Conservation (phyloP, 352 stramenopile genomes). For the Phytophthora ohioensis region DNA sequence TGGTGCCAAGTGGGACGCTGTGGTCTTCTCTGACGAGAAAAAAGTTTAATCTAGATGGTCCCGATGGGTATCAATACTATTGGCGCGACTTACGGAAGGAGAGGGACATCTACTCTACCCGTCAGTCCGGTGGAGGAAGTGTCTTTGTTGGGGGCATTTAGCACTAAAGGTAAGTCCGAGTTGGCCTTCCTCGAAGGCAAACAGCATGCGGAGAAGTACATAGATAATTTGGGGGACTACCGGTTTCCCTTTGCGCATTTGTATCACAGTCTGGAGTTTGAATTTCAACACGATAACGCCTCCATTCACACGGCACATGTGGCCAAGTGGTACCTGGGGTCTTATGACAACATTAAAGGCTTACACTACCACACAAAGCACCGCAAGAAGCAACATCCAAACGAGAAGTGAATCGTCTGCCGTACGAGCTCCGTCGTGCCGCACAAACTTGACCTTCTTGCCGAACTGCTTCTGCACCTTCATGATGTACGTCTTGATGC, state of each 20-base stretch:
- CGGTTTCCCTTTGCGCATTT: conserved; percentile 11
- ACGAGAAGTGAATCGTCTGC: no score
- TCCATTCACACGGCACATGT: conserved; percentile 10
- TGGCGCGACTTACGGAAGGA: background rate
- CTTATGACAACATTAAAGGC: no score
- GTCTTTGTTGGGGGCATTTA: conserved; percentile 2
- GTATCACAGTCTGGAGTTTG: conserved; percentile 4
- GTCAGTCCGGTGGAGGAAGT: background rate
- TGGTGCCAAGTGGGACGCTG: background rate
- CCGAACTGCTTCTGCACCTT: no score
- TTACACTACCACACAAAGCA: no score
- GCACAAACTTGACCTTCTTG: no score
- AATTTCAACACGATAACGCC: conserved; percentile 9
- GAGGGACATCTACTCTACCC: background rate
- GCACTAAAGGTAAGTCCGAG: conserved; percentile 1
- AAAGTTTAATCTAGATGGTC: conserved; percentile 16
- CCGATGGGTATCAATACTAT: conserved; percentile 11
- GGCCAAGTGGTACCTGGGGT: conserved; percentile 1
- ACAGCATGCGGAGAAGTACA: background rate
- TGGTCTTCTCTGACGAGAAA: conserved; percentile 16
- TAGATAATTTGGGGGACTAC: conserved; percentile 10
- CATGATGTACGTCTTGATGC: no score
- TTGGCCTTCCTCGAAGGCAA: background rate
- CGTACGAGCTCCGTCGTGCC: no score
- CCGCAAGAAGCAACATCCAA: no score